Percentiles rank a stretch among this genome's conserved stretches.
phyloP scores from a whole-genome alignment of 305 asterid genomes.

The Fraxinus nigra region DNA sequence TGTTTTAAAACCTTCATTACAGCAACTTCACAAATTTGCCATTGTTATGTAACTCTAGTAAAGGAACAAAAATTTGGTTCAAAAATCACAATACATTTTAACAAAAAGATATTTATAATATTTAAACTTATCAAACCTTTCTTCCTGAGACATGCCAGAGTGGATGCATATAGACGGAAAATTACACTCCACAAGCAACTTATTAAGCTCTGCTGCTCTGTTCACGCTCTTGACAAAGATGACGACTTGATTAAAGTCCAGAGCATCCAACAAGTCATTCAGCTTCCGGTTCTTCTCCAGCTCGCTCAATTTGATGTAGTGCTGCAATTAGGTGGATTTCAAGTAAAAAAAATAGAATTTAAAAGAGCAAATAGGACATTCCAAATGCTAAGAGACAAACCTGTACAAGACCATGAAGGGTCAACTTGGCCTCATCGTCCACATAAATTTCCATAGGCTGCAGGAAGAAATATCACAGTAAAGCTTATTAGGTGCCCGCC shows the following conservation, averaged over 20 bases:
- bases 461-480: constrained; percentile 62
- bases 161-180: constrained; percentile 90
- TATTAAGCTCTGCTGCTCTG: constrained; percentile 83
- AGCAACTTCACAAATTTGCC: background rate
- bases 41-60: background rate
- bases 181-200: constrained; percentile 84
- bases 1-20: background rate
- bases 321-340: constrained; percentile 35
- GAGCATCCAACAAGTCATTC: constrained; percentile 79
- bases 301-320: constrained; percentile 86
- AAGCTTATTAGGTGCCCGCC: constrained; percentile 70
- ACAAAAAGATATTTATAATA: background rate
- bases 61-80: background rate
- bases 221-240: constrained; percentile 84
- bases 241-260: constrained; percentile 89
- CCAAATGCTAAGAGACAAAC: constrained; percentile 27
- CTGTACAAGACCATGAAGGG: constrained; percentile 96
- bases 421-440: constrained; percentile 89
- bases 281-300: constrained; percentile 80
- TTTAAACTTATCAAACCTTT: constrained; percentile 43
- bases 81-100: background rate
- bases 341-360: background rate
- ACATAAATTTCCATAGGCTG: constrained; percentile 96
- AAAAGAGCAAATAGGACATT: background rate
- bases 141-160: constrained; percentile 96